Percentiles rank a stretch among this genome's conserved stretches.
These are phyloP conservation scores for Vitis hybrid DNA, from an alignment of 177 flowering plant species.

Conservation along the genomic window DNA sequence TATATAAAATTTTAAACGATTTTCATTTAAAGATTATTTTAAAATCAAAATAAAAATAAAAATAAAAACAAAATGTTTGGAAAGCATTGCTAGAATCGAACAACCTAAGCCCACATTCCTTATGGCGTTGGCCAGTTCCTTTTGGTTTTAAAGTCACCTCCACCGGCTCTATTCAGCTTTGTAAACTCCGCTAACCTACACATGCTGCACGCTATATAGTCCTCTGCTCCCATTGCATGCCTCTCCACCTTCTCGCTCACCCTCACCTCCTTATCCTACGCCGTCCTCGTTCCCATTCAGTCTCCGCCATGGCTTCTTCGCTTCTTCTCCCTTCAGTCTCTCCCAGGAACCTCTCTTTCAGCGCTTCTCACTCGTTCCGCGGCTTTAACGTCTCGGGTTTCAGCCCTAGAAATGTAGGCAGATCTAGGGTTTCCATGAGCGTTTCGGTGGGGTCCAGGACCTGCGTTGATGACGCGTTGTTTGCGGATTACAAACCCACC, in stretches of 20 bases:
- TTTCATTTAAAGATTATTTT: no score
- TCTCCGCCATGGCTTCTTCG: conserved; percentile 22
- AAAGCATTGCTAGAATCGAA: no score
- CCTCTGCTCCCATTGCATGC: conserved; percentile 7
- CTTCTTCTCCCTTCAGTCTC: conserved; percentile 26
- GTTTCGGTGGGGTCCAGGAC: conserved; percentile 62
- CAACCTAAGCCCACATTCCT: no score
- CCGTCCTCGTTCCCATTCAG: conserved; percentile 8
- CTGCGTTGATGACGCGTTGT: conserved; percentile 64
- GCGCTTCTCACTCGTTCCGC: conserved; percentile 14
- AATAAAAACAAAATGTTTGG: no score
- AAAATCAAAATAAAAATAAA: no score
- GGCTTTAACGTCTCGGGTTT: conserved; percentile 15
- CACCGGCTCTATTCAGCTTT: conserved; percentile 7
- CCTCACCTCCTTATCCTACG: conserved; percentile 18
- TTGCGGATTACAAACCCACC: conserved; percentile 72
- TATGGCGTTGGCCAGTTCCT: conserved; percentile 3
- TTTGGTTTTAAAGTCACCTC: conserved; percentile 10
- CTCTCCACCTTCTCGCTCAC: conserved; percentile 11
- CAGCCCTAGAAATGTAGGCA: conserved; percentile 18
- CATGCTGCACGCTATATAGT: background rate
- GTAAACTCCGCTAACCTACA: conserved; percentile 37
- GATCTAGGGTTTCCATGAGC: conserved; percentile 75
- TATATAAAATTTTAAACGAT: no score
- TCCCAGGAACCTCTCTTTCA: conserved; percentile 20